Conservation (phyloP, 1,284 basidiomycete species). For the Marasmius sp. region DNA sequence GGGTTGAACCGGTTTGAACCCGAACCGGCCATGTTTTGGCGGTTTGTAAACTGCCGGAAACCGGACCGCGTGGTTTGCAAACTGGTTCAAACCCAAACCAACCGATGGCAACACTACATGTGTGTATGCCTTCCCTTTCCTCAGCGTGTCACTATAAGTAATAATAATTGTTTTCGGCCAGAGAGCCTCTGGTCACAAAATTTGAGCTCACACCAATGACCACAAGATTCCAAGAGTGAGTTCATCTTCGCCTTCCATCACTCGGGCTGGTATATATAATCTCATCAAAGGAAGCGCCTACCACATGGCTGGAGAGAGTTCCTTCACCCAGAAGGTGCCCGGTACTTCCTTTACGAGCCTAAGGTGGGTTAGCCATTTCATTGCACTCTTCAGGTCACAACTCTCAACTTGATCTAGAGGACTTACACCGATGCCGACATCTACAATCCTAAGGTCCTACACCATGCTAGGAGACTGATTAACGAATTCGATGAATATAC, state of each 20-base stretch:
- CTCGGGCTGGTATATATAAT: no score
- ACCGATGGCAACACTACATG: no score
- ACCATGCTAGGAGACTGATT: conserved; percentile 25
- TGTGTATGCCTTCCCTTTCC: neutral
- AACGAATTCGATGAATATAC: conserved; percentile 26
- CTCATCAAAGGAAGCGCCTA: neutral
- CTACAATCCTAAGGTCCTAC: conserved; percentile 23
- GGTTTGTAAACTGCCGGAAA: no score
- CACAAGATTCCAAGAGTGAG: neutral
- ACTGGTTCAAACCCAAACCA: no score
- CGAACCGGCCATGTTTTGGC: no score
- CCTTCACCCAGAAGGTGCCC: conserved; percentile 37
- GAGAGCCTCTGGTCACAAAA: neutral
- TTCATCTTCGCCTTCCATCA: no score
- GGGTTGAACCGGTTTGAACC: no score
- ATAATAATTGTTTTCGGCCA: neutral
- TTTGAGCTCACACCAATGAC: neutral
- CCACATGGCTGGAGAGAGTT: conserved; percentile 24
- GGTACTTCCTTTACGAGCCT: conserved; percentile 33
- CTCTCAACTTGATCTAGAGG: conserved; percentile 17
- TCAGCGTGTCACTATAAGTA: neutral
- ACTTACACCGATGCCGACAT: conserved; percentile 41
- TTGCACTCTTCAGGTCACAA: neutral
- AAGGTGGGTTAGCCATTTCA: conserved; percentile 21
- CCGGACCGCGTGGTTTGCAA: no score